Percentiles rank a stretch among this genome's conserved stretches.
phyloP scores from a whole-genome alignment of 495 filamentous ascomycete species.

The Halenospora varia region DNA sequence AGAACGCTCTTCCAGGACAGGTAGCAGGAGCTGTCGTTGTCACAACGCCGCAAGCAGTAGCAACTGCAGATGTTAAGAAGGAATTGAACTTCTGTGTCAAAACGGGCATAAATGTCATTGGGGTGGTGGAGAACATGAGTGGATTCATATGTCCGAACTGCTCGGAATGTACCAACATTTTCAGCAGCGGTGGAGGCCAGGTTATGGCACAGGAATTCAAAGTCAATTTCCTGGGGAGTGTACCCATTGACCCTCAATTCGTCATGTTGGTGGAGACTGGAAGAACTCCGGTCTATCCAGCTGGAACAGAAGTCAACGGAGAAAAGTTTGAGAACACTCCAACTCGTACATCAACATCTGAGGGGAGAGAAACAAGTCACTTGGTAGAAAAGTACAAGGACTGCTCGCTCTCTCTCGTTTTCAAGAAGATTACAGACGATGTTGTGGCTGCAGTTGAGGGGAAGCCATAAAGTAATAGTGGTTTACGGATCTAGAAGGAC shows the following conservation, averaged over 20 bases:
- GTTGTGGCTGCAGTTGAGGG: constrained; percentile 44
- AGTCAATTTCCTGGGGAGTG: constrained; percentile 77
- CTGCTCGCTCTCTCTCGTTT: constrained; percentile 72
- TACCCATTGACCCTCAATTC: constrained; percentile 81
- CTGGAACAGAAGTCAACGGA: constrained; percentile 43
- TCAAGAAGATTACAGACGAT: constrained; percentile 60
- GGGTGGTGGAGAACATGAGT: constrained; percentile 96
- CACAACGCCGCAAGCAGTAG: constrained; percentile 92
- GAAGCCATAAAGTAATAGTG: background rate
- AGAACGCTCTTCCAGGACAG: constrained; percentile 54
- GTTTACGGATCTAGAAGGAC: background rate
- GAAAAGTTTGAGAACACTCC: constrained; percentile 33
- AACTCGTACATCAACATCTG: constrained; percentile 20
- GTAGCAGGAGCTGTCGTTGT: constrained; percentile 84
- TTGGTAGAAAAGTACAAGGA: constrained; percentile 75
- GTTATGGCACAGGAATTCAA: constrained; percentile 85
- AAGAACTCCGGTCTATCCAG: constrained; percentile 43
- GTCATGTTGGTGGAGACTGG: constrained; percentile 51
- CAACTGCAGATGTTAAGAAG: constrained; percentile 90
- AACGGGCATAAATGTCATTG: constrained; percentile 74
- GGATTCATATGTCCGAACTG: constrained; percentile 96
- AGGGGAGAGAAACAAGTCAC: constrained; percentile 44
- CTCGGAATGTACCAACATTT: constrained; percentile 88
- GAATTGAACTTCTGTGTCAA: constrained; percentile 95
- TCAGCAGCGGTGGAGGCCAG: constrained; percentile 82